phyloP scores from a whole-genome alignment of 2,329 filamentous ascomycete genomes.

The Nectriaceae sp. region DNA sequence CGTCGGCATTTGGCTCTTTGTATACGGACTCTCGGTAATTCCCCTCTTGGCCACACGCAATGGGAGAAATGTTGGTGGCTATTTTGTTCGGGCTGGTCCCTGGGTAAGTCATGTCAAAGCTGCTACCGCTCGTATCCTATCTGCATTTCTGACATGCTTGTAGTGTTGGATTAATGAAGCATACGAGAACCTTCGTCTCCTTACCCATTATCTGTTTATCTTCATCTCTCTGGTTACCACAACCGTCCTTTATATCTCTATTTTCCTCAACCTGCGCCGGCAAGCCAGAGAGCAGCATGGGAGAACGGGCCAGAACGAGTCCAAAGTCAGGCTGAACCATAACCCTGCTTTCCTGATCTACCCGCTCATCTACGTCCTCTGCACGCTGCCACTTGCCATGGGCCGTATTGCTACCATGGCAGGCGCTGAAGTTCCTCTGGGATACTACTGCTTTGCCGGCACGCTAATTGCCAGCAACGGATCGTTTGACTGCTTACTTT shows the following conservation, averaged over 20 bases:
- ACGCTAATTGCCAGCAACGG: constrained; percentile 58
- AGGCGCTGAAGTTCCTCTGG: constrained; percentile 48
- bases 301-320: neutral
- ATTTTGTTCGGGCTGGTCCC: constrained; percentile 63
- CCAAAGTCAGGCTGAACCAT: constrained; percentile 23
- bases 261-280: constrained; percentile 39
- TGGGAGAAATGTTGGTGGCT: constrained; percentile 40
- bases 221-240: constrained; percentile 44
- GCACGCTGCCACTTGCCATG: constrained; percentile 65
- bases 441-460: constrained; percentile 60
- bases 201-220: constrained; percentile 66
- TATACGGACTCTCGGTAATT: constrained; percentile 56
- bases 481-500: constrained; percentile 55
- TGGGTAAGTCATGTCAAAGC: constrained; percentile 48
- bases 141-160: neutral
- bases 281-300: constrained; percentile 10
- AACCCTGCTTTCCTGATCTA: constrained; percentile 64
- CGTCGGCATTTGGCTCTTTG: constrained; percentile 55
- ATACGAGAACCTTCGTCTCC: constrained; percentile 55
- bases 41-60: constrained; percentile 47
- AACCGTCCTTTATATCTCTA: constrained; percentile 38
- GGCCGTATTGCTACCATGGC: constrained; percentile 65
- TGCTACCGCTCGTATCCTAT: neutral
- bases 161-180: constrained; percentile 64
- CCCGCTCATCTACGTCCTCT: constrained; percentile 66